Evolutionary conservation across 2,329 filamentous ascomycete species (phyloP).

Genomic region (Diaporthe ilicicola): DNA sequence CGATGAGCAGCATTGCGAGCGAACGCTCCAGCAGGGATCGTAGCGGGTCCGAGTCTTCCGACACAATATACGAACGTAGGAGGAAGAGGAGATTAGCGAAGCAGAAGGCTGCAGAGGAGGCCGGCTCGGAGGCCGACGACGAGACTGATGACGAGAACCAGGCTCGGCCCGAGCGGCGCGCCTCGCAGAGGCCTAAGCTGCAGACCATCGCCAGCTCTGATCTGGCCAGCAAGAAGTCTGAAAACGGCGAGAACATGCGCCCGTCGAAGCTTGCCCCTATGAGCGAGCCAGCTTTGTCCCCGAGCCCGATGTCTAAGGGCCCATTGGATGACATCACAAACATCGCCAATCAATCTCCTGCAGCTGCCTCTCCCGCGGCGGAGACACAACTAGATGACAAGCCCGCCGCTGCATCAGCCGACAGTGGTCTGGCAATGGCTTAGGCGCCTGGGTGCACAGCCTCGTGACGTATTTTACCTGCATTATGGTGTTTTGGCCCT

Average conservation of each 20-base stretch:
- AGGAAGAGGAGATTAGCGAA: slow-evolving; percentile 27
- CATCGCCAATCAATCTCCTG: slow-evolving; percentile 16
- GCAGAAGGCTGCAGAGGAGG: slow-evolving; percentile 24
- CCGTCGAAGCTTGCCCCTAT: slow-evolving; percentile 20
- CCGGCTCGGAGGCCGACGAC: slow-evolving; percentile 40
- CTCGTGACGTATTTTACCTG: slow-evolving; percentile 16
- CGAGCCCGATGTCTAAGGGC: slow-evolving; percentile 15
- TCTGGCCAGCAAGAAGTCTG: slow-evolving; percentile 41
- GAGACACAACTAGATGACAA: slow-evolving; percentile 6
- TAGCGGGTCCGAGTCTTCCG: slow-evolving; percentile 40
- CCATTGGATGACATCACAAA: slow-evolving; percentile 32
- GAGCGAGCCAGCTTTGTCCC: slow-evolving; percentile 1
- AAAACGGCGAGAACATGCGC: slow-evolving; percentile 38
- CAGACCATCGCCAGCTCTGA: slow-evolving; percentile 57
- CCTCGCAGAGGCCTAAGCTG: slow-evolving; percentile 53
- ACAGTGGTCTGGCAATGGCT: slow-evolving; percentile 40
- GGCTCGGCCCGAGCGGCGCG: slow-evolving; percentile 42
- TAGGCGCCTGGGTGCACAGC: slow-evolving; percentile 24
- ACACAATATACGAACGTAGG: slow-evolving; percentile 33
- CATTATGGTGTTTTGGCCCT: slow-evolving; percentile 25
- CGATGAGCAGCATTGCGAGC: slow-evolving; percentile 38
- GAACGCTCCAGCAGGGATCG: slow-evolving; percentile 38
- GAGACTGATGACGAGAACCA: slow-evolving; percentile 38
- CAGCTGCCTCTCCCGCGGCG: slow-evolving; percentile 6
- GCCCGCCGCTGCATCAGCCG: slow-evolving; percentile 37